phyloP scores from a whole-genome alignment of 2,329 filamentous ascomycete species.

The Penicillium sp. region DNA sequence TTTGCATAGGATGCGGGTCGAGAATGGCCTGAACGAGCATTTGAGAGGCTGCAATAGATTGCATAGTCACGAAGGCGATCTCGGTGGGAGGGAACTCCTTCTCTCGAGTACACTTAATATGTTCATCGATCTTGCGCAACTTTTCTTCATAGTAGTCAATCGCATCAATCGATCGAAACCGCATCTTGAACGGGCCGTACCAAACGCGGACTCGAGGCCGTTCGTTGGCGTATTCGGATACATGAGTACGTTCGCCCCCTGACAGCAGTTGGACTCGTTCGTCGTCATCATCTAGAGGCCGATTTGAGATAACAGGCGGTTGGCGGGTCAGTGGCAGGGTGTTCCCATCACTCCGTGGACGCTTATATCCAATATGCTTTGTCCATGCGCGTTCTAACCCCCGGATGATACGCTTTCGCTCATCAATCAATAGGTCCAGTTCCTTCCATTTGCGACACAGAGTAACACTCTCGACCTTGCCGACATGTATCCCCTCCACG shows the following conservation, averaged over 20 bases:
- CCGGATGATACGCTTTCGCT: slow-evolving; percentile 65
- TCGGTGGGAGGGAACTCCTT: slow-evolving; percentile 77
- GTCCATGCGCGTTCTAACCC: slow-evolving; percentile 84
- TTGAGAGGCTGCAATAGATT: slow-evolving; percentile 86
- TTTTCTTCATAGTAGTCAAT: slow-evolving; percentile 94
- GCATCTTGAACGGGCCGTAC: slow-evolving; percentile 74
- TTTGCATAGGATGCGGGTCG: slow-evolving; percentile 81
- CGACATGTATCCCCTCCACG: slow-evolving; percentile 84
- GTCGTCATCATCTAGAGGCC: slow-evolving; percentile 51
- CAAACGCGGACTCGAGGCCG: slow-evolving; percentile 73
- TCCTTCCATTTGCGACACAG: slow-evolving; percentile 85
- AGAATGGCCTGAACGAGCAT: slow-evolving; percentile 96
- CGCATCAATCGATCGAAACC: slow-evolving; percentile 75
- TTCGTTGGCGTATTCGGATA: slow-evolving; percentile 46
- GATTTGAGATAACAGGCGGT: slow-evolving; percentile 39
- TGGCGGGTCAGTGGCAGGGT: slow-evolving; percentile 53
- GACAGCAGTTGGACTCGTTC: slow-evolving; percentile 61
- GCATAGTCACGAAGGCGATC: slow-evolving; percentile 95
- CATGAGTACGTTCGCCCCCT: slow-evolving; percentile 41
- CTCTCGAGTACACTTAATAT: slow-evolving; percentile 68
- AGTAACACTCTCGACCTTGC: slow-evolving; percentile 83
- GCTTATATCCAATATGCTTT: slow-evolving; percentile 65
- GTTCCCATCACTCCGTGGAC: slow-evolving; percentile 47
- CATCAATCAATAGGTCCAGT: slow-evolving; percentile 71
- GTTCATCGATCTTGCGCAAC: slow-evolving; percentile 74